Base-by-base conservation (phyloP, 2,329 filamentous ascomycete genomes). In the Cryphonectria nitschkei region DNA sequence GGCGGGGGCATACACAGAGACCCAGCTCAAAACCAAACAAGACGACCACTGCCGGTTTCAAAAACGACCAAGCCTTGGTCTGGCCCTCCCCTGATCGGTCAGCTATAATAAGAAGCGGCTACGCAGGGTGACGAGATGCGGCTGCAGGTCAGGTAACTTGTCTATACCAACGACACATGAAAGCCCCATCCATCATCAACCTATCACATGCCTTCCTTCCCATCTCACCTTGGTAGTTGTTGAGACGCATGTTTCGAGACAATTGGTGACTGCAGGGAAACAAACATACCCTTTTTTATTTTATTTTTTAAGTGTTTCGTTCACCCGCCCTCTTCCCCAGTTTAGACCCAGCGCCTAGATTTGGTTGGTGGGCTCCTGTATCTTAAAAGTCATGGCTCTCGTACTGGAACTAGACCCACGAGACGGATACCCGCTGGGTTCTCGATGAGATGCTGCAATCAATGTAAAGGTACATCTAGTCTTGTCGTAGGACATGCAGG, bases 111-210 rank as follows among this genome's bases (percentile, higher is more conserved):
- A 73, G 66, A 72, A 67, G 65, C 70, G 60, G 43, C 60, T 68
- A 68, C 58, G 67, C 67, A 64, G 32, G 41, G 67, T 68, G 60
- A 68, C 67, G 67, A 68, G 73, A 70, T 71, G 73, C 72, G 73
- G 70, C 70, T 74, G 72, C 73, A 71, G 56, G 32, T 14, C 60
- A 65, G 67, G 68, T 69, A 70, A 68, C 70, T 72, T 73, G 72
- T 74, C 54, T 73, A 74, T 73, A 69, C 64, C 70, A 69, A 74
- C 72, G 72, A 73, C 73, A 68, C 67, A 54, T 2, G 7, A 50
- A n/a, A 8, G 37, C 37, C 19, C 46, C 6, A 19, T 50, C 8
- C 46, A n/a, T 67, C 68, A 64, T 71, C 65, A 46, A 32, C 70
- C 34, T 54, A 34, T 63, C 62, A 62, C 41, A n/a, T 14, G 13